phyloP scores from a whole-genome alignment of 1,284 basidiomycete species.

The Mycosarcoma maydis region DNA sequence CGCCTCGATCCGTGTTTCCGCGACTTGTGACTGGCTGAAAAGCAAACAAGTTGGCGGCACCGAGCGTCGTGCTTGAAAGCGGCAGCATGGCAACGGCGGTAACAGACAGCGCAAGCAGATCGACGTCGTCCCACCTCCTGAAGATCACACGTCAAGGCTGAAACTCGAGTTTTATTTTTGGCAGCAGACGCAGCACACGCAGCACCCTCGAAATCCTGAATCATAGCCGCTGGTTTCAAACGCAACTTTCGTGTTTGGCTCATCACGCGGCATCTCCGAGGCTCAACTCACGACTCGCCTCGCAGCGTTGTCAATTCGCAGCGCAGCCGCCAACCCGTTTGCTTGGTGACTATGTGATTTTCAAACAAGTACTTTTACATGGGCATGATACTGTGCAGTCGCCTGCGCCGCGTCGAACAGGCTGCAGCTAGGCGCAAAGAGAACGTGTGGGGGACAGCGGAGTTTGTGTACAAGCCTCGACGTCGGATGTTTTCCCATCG shows the following conservation, averaged over 20 bases:
- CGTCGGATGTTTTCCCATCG: too few relatives aligned
- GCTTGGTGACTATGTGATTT: too few relatives aligned
- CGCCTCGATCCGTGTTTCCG: neutral
- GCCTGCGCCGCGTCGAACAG: too few relatives aligned
- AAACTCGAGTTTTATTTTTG: too few relatives aligned
- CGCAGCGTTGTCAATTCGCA: too few relatives aligned
- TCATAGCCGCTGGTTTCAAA: slow-evolving; percentile 2
- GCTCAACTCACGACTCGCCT: too few relatives aligned
- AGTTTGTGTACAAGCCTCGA: neutral
- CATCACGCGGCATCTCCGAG: neutral
- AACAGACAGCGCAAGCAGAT: neutral
- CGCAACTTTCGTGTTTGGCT: slow-evolving; percentile 1
- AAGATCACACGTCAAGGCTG: too few relatives aligned
- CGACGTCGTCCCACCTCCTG: neutral
- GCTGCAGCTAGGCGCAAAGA: slow-evolving; percentile 7
- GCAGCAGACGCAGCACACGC: neutral
- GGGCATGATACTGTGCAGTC: too few relatives aligned
- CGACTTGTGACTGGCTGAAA: too few relatives aligned
- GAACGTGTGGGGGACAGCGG: slow-evolving; percentile 1
- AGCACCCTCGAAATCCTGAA: slow-evolving; percentile 15
- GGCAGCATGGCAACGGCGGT: slow-evolving; percentile 1
- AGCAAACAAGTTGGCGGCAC: too few relatives aligned
- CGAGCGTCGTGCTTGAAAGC: neutral
- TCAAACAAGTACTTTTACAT: too few relatives aligned
- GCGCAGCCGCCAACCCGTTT: neutral